These are phyloP conservation scores for Aspergillus affinis DNA, from an alignment of 495 filamentous ascomycete species.

Conservation along the genomic window DNA sequence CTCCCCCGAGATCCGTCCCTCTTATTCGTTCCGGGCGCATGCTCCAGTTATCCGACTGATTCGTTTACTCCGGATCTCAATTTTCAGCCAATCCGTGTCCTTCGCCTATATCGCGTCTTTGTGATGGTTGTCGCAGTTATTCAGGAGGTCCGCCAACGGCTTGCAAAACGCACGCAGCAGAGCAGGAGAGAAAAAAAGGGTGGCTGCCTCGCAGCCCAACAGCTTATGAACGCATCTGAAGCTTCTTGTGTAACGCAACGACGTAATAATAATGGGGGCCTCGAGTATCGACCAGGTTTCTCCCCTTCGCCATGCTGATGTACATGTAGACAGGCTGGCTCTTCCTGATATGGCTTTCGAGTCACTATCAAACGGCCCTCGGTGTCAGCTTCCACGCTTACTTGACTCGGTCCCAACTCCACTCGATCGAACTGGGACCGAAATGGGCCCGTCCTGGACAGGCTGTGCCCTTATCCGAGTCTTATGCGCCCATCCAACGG, in stretches of 20 bases:
- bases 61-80: slow-evolving; percentile 19
- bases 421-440: neutral
- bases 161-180: neutral
- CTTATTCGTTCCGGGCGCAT: neutral
- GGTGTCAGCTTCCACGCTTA: slow-evolving; percentile 22
- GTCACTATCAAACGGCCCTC: slow-evolving; percentile 17
- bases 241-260: neutral
- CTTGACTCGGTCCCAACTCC: slow-evolving; percentile 15
- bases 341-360: neutral
- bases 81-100: slow-evolving; percentile 19
- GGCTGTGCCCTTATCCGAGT: slow-evolving; percentile 12
- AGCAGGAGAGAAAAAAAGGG: neutral
- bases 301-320: neutral
- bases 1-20: slow-evolving; percentile 7
- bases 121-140: slow-evolving; percentile 6
- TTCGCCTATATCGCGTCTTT: slow-evolving; percentile 10
- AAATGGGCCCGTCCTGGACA: slow-evolving; percentile 11
- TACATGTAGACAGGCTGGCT: neutral
- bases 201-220: neutral
- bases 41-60: slow-evolving; percentile 8
- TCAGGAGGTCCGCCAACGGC: slow-evolving; percentile 7
- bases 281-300: neutral
- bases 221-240: neutral
- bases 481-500: slow-evolving; percentile 13
- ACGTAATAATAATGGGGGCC: neutral